Base-by-base conservation (phyloP, 2,329 filamentous ascomycete species). In the Aureobasidium vineae region DNA sequence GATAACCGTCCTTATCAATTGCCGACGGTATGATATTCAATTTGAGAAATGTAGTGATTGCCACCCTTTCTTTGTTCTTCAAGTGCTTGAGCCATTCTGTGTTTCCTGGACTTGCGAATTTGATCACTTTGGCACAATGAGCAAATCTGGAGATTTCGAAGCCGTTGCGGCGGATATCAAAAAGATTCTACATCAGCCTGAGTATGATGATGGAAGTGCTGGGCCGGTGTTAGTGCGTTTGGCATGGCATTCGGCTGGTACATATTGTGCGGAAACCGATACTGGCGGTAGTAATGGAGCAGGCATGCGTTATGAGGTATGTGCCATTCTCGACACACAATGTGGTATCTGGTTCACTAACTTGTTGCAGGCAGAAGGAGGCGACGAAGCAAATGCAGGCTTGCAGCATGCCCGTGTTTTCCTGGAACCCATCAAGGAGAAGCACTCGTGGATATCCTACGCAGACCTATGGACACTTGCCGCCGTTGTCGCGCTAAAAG, bases 241-340 rank as follows among this genome's bases (percentile, higher is more conserved):
- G 47, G 86, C 86, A 66, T 88, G 85, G 85, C 86, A 89, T 76
- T 83, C 83, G n/a, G 77, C 86, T 1, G 86, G 86, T 33, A 88
- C 86, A 5, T 88, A 88, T 74, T 83, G 86, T 72, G 76, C 77
- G 36, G 79, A 80, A 65, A 84, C 84, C 65, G 83, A 86, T 72
- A 88, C 86, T 0, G 86, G 86, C 41, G 86, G 86, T 43, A 85
- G 82, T 31, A 88, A 88, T 73, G 86, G 86, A 67, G 86, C 86
- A 0, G 86, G 85, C 21, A 88, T 88, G 86, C 81, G 86, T 40
- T 88, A 87, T 73, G 85, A 88, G 77, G 64, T 66, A 60, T 15
- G 31, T 16, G 38, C n/a, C n/a, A 38, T 16, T 23, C 13, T 47
- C 5, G 5, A 21, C 1, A 38, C 11, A 26, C 26, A 31, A 11